These are phyloP conservation scores for Candida pseudoviswanathii DNA, from an alignment of 1,139 yeast genomes.

Conservation along the genomic window DNA sequence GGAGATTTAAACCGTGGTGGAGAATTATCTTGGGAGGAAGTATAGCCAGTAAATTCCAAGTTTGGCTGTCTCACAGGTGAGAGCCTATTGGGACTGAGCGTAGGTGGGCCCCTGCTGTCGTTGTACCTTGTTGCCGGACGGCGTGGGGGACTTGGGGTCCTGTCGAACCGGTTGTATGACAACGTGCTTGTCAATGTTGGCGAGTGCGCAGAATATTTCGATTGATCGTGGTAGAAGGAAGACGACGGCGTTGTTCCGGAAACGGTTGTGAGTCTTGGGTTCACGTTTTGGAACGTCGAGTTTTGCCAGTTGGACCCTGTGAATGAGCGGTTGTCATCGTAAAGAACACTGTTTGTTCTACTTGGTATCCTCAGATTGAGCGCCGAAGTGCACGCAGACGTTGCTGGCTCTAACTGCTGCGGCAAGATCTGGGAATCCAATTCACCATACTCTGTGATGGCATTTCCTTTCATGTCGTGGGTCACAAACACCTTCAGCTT, in stretches of 20 bases:
- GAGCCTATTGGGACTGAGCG: conserved; percentile 12
- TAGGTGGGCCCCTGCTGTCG: not conserved
- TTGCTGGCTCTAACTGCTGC: conserved; percentile 6
- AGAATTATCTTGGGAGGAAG: not conserved
- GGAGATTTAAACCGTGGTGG: conserved; percentile 12
- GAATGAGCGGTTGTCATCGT: not conserved
- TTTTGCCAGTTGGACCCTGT: conserved; percentile 3
- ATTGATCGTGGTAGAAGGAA: not conserved
- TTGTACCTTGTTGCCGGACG: not conserved
- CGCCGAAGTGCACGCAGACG: not conserved
- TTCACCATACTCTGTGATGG: conserved; percentile 17
- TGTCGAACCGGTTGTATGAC: conserved; percentile 5
- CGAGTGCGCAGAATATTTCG: conserved; percentile 1
- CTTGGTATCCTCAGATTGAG: conserved; percentile 7
- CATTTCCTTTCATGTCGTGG: conserved; percentile 48
- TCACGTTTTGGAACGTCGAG: not conserved
- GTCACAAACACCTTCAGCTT: conserved; percentile 47
- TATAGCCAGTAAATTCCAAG: conserved; percentile 6
- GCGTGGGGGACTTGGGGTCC: conserved; percentile 9
- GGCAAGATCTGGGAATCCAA: conserved; percentile 11
- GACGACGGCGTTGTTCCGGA: not conserved
- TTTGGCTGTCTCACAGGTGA: conserved; percentile 10
- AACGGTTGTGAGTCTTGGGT: not conserved
- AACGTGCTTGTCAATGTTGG: conserved; percentile 3
- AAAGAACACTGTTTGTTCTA: conserved; percentile 8